A percentile compares a stretch with the other conserved stretches of the same genome.
These are phyloP conservation scores for Xylariales sp. DNA, from an alignment of 2,329 filamentous ascomycete species.

Conservation along the genomic window DNA sequence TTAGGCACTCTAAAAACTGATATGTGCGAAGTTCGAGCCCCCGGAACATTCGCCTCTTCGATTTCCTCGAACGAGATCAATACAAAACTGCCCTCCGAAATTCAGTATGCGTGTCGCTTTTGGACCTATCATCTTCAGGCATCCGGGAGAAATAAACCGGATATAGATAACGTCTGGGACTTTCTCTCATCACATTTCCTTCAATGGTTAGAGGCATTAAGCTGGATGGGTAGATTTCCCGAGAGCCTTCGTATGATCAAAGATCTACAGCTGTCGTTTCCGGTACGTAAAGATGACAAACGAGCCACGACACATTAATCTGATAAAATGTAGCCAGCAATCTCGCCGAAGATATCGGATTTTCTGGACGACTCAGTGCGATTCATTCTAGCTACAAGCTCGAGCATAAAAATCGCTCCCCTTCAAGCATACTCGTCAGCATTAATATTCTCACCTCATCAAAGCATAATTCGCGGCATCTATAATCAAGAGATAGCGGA, in stretches of 20 bases:
- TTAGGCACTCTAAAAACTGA: neutral
- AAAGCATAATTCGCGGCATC: constrained; percentile 19
- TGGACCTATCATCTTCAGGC: constrained; percentile 31
- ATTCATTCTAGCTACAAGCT: constrained; percentile 18
- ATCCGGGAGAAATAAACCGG: constrained; percentile 20
- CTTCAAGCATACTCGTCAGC: constrained; percentile 29
- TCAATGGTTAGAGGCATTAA: constrained; percentile 36
- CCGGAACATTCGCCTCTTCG: constrained; percentile 19
- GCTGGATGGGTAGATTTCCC: constrained; percentile 22
- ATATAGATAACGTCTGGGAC: constrained; percentile 21
- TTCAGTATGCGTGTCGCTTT: constrained; percentile 36
- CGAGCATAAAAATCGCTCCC: constrained; percentile 21
- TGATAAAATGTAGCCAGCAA: constrained; percentile 8
- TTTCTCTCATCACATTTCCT: constrained; percentile 36
- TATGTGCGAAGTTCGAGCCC: constrained; percentile 15
- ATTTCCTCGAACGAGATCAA: constrained; percentile 19
- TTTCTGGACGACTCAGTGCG: constrained; percentile 23
- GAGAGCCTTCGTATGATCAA: constrained; percentile 15
- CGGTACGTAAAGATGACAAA: constrained; percentile 8
- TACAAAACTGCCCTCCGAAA: constrained; percentile 19
- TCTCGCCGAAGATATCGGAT: neutral
- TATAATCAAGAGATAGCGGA: constrained; percentile 14
- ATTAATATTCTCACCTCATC: constrained; percentile 26
- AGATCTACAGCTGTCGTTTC: constrained; percentile 9
- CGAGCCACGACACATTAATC: neutral